Conservation (phyloP, 441 rosid species). For the Pelargonium cotyledonis region DNA sequence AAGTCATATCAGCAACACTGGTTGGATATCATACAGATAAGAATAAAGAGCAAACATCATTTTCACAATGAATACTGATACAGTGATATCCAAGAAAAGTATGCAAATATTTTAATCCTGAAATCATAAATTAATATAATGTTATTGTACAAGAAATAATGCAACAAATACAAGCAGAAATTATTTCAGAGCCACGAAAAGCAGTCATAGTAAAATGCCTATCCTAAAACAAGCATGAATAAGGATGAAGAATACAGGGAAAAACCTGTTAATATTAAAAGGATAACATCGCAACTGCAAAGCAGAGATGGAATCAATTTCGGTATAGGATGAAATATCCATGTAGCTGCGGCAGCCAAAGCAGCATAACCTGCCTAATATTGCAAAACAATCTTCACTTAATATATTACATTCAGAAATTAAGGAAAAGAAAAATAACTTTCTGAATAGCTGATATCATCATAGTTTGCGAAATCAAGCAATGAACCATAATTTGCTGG, state of each 20-base stretch:
- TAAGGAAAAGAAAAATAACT: conserved; percentile 9
- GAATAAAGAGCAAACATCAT: background rate
- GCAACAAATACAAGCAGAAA: background rate
- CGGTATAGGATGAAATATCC: conserved; percentile 43
- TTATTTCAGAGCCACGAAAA: background rate
- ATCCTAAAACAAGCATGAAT: conserved; percentile 8
- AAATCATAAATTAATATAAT: background rate
- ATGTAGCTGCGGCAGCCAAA: conserved; percentile 64
- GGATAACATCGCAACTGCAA: conserved; percentile 65
- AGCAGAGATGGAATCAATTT: conserved; percentile 48
- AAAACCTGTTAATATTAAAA: conserved; percentile 66
- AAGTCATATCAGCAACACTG: background rate
- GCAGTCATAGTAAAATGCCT: background rate
- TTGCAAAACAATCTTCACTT: conserved; percentile 8
- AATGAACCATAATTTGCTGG: background rate
- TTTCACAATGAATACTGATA: background rate
- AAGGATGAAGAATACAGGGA: conserved; percentile 11
- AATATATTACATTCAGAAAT: background rate
- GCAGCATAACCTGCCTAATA: conserved; percentile 75
- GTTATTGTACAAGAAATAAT: background rate
- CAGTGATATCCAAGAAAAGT: background rate
- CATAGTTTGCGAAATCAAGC: conserved; percentile 11
- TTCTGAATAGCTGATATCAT: background rate
- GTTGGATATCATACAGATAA: background rate
- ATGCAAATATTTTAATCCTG: background rate